Base-by-base conservation (phyloP, 768 basidiomycete genomes). In the Boletus vermiculosoides region DNA sequence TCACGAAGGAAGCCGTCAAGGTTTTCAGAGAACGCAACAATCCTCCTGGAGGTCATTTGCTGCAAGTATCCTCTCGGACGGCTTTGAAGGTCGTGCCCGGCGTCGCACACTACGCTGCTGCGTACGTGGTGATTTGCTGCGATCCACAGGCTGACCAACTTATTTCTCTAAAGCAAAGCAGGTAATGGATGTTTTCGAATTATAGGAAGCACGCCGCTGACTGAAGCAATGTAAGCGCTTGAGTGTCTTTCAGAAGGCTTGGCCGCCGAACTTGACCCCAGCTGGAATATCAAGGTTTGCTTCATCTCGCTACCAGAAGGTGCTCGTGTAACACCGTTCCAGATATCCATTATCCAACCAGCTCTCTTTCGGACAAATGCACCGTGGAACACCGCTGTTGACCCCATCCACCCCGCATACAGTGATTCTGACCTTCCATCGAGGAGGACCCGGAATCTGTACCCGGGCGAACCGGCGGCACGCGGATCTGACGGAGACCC, bases 211-310 rank as follows among this genome's bases (percentile, higher is more conserved):
- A 12, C 3, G 30, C 25, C 52, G 31, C 46, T 66, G 49, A 56
- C 33, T 51, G 33, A 37, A 25, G 36, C 13, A 22, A 45, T 36
- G n/a, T 46, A 56, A 76, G 76, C 76, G 13, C 50, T 76, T n/a
- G 76, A 77, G 52, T 76, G 74, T 20, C 59, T 77, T 31, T 74
- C 71, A 2, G 72, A 78, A 56, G 62, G 76, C 2, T 58, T 80
- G 28, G 65, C 63, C 5, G 61, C 66, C 41, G 80, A 81, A 55
- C 54, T 80, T 3, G 77, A 79, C 45, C 78, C 80, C 12, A 65
- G 31, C 22, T 81, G 79, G 79, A 77, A 80, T 50, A 78, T 80
- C 63, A 78, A 75, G 65, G 79, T 77, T 50, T n/a, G 70, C 41
- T 42, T 16, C 28, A 8, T 16, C 30, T n/a, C 16, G 15, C 18